Percentiles rank a stretch among this genome's conserved stretches.
phyloP scores from a whole-genome alignment of 176 grass and related monocot genomes.

The Eragrostis nindensis region DNA sequence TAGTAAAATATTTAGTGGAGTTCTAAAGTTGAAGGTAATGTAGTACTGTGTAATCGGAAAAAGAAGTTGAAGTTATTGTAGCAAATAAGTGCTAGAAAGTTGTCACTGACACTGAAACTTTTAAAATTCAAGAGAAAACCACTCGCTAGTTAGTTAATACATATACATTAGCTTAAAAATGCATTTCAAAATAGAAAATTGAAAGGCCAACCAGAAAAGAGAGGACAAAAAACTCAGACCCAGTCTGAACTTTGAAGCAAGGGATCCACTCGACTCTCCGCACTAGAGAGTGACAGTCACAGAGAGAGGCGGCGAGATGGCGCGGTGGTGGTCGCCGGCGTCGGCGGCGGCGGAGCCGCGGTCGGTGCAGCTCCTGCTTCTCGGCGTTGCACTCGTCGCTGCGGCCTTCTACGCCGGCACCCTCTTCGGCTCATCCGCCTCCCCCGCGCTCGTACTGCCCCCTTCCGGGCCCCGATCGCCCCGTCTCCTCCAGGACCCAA shows the following conservation, averaged over 20 bases:
- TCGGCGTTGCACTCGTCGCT: slow-evolving; percentile 61
- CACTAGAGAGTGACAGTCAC: background rate
- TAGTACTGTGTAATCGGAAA: no score
- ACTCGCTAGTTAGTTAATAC: background rate
- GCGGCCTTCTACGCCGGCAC: slow-evolving; percentile 84
- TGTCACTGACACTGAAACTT: background rate
- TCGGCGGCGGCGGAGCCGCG: slow-evolving; percentile 49
- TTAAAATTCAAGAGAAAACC: background rate
- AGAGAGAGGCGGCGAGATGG: slow-evolving; percentile 36
- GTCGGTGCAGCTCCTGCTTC: slow-evolving; percentile 58
- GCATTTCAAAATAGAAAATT: background rate
- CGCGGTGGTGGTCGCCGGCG: slow-evolving; percentile 48
- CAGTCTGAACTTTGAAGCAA: slow-evolving; percentile 19
- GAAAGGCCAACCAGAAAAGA: background rate
- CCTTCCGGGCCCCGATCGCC: slow-evolving; percentile 12
- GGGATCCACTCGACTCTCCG: slow-evolving; percentile 18
- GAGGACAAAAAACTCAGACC: background rate
- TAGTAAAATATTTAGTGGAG: background rate
- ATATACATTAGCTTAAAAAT: background rate
- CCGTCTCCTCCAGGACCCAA: slow-evolving; percentile 29
- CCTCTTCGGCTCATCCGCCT: slow-evolving; percentile 61
- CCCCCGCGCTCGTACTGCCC: slow-evolving; percentile 27
- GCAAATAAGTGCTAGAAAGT: background rate
- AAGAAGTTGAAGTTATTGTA: no score
- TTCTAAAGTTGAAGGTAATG: background rate